phyloP scores from a whole-genome alignment of 495 filamentous ascomycete genomes.

The Neurospora sp. region DNA sequence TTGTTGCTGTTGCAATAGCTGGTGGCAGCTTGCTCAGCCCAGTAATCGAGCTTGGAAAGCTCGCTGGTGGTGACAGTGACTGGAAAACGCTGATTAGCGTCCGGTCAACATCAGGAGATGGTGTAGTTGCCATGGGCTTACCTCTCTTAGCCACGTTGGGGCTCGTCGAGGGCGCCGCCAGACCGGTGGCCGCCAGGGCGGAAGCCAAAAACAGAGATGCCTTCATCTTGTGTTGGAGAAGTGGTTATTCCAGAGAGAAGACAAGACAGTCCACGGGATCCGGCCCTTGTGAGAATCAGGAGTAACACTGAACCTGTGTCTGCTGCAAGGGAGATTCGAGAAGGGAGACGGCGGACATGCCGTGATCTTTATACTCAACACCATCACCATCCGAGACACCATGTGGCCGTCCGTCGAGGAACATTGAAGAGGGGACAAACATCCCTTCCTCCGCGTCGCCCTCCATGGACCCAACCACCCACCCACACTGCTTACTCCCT shows the following conservation, averaged over 20 bases:
- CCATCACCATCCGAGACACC: background rate
- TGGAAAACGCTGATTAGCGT: background rate
- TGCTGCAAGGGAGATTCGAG: background rate
- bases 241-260: background rate
- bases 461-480: background rate
- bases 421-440: background rate
- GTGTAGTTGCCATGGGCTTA: background rate
- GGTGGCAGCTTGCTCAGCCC: constrained; percentile 59
- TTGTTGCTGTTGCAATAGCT: constrained; percentile 55
- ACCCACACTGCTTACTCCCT: background rate
- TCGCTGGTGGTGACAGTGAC: constrained; percentile 19
- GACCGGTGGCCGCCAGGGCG: constrained; percentile 6
- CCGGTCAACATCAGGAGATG: background rate
- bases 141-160: background rate
- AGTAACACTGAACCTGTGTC: background rate
- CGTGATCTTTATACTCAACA: background rate
- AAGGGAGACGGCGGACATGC: background rate
- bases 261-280: background rate
- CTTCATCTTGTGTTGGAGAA: constrained; percentile 9
- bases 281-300: background rate
- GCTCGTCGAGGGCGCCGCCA: constrained; percentile 6
- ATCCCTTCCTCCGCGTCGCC: background rate
- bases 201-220: constrained; percentile 6
- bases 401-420: background rate
- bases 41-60: constrained; percentile 47